A percentile compares a stretch with the other conserved stretches of the same genome.
Evolutionary conservation across 768 basidiomycete genomes (phyloP).

Genomic region (Tylopilus cervinicoccineus): DNA sequence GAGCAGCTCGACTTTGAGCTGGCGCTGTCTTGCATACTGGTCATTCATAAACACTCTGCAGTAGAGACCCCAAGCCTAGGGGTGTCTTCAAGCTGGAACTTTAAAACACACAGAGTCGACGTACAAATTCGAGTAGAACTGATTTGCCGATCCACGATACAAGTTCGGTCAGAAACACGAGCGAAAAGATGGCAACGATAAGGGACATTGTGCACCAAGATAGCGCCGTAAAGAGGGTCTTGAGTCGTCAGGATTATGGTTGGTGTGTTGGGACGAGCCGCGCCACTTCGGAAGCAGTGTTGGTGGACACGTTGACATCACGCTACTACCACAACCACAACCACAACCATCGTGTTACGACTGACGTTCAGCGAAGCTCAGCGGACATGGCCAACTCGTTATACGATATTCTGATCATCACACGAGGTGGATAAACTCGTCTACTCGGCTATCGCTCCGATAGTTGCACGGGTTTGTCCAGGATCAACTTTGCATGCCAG

Average conservation of each 20-base stretch:
- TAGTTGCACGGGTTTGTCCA: not conserved
- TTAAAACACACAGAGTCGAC: conserved; percentile 29
- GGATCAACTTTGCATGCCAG: not conserved
- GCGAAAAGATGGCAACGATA: conserved; percentile 73
- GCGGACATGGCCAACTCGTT: not conserved
- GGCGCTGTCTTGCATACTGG: conserved; percentile 53
- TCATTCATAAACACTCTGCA: conserved; percentile 59
- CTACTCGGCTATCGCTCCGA: too few relatives aligned
- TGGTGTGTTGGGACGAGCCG: not conserved
- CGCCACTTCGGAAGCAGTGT: not conserved
- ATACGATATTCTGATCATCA: too few relatives aligned
- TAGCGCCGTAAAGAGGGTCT: not conserved
- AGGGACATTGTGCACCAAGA: conserved; percentile 56
- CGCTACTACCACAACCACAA: not conserved
- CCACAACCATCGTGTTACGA: too few relatives aligned
- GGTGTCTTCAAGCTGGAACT: conserved; percentile 2
- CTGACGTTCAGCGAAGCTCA: too few relatives aligned
- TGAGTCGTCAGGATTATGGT: conserved; percentile 1
- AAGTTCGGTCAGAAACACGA: conserved; percentile 80
- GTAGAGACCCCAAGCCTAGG: conserved; percentile 73
- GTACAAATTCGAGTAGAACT: conserved; percentile 75
- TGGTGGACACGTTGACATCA: conserved; percentile 17
- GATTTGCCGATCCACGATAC: conserved; percentile 87
- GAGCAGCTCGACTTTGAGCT: conserved; percentile 78
- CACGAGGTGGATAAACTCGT: too few relatives aligned